phyloP scores from a whole-genome alignment of 176 grass and related monocot species.

The Bothriochloa decipiens region DNA sequence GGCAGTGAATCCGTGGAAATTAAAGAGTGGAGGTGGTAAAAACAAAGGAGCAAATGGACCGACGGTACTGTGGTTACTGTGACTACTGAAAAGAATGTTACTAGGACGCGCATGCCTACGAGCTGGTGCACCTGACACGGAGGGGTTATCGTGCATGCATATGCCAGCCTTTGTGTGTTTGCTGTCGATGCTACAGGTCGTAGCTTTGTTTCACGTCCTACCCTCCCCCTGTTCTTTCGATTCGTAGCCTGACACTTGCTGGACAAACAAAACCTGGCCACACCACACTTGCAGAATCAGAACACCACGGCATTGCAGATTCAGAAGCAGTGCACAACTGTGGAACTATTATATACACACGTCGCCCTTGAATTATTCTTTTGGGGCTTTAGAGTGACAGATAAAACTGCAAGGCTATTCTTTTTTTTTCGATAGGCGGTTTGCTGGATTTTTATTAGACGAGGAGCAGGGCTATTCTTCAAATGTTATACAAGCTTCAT shows the following conservation, averaged over 20 bases:
- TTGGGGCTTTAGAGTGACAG: background rate
- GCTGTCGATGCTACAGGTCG: background rate
- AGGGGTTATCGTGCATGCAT: conserved; percentile 15
- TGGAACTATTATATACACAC: background rate
- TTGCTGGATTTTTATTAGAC: no score
- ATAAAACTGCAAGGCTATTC: background rate
- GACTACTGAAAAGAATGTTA: conserved; percentile 44
- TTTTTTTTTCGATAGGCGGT: no score
- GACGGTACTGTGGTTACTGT: conserved; percentile 4
- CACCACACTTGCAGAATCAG: background rate
- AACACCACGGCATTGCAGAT: no score
- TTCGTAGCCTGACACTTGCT: conserved; percentile 24
- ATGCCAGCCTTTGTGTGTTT: conserved; percentile 25
- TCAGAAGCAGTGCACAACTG: conserved; percentile 8
- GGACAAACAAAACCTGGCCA: conserved; percentile 1
- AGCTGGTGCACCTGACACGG: conserved; percentile 7
- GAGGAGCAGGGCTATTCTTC: background rate
- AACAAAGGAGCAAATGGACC: background rate
- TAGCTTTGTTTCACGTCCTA: conserved; percentile 33
- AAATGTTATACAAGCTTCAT: background rate
- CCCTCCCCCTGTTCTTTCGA: conserved; percentile 10
- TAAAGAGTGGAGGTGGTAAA: background rate
- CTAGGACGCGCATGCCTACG: conserved; percentile 11
- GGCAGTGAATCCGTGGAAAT: background rate
- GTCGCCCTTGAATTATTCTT: background rate